Percentiles rank a stretch among this genome's conserved stretches.
phyloP scores from a whole-genome alignment of 352 stramenopile genomes.

The Pythium rhizo-oryzae region DNA sequence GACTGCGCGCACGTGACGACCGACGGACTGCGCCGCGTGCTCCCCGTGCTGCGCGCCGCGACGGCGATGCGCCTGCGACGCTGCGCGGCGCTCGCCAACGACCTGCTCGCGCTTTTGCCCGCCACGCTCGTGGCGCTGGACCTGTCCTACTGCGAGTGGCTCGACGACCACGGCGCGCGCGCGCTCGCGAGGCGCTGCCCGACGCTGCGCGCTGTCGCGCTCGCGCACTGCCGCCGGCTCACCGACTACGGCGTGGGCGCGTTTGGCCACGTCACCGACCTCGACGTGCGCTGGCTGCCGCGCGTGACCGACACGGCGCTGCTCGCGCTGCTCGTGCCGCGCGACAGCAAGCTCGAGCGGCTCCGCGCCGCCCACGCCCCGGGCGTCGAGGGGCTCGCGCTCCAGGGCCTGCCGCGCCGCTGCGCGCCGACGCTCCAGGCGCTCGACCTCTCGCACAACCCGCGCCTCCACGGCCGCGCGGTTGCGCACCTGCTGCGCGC shows the following conservation, averaged over 20 bases:
- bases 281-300: slow-evolving; percentile 62
- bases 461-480: slow-evolving; percentile 43
- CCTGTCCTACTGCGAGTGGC: slow-evolving; percentile 70
- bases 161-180: slow-evolving; percentile 58
- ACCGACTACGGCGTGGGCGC: slow-evolving; percentile 72
- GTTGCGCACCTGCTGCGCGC: slow-evolving; percentile 48
- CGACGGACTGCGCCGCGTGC: slow-evolving; percentile 13
- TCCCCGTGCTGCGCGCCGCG: slow-evolving; percentile 16
- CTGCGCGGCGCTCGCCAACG: slow-evolving; percentile 27
- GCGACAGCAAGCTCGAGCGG: slow-evolving; percentile 34
- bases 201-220: slow-evolving; percentile 35
- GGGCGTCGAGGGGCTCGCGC: slow-evolving; percentile 55
- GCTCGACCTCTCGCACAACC: slow-evolving; percentile 42
- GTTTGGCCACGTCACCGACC: slow-evolving; percentile 52
- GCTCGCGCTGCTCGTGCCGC: slow-evolving; percentile 62
- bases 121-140: slow-evolving; percentile 52
- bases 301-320: slow-evolving; percentile 62
- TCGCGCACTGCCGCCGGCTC: slow-evolving; percentile 55
- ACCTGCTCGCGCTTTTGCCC: slow-evolving; percentile 25
- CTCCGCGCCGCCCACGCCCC: slow-evolving; percentile 36
- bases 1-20: slow-evolving; percentile 30
- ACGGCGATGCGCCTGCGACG: slow-evolving; percentile 23
- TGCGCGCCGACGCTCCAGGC: slow-evolving; percentile 28
- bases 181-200: slow-evolving; percentile 42
- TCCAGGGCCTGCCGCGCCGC: slow-evolving; percentile 48